Evolutionary conservation across 768 basidiomycete species (phyloP).

Genomic region (Hemileccinum rubropunctum): DNA sequence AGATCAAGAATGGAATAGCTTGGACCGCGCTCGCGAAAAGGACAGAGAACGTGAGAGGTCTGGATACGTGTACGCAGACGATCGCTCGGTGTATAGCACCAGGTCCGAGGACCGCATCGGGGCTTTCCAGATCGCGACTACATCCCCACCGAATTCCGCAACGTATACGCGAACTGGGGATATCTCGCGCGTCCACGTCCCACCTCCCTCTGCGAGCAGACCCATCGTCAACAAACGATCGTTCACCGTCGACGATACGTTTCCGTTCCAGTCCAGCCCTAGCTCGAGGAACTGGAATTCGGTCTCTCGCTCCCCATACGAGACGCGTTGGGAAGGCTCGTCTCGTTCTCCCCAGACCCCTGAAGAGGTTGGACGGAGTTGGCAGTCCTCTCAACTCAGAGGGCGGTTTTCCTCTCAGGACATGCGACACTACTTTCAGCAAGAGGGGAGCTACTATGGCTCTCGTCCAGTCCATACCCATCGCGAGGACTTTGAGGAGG

Average conservation of each 20-base stretch:
- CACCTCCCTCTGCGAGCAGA: constrained; percentile 30
- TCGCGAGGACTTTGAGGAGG: constrained; percentile 30
- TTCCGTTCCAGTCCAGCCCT: constrained; percentile 21
- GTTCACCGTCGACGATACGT: constrained; percentile 26
- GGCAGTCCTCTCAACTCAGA: constrained; percentile 29
- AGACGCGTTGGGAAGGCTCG: constrained; percentile 26
- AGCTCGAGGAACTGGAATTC: constrained; percentile 20
- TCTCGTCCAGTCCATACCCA: constrained; percentile 25
- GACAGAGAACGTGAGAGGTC: constrained; percentile 19
- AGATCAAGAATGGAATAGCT: constrained; percentile 30
- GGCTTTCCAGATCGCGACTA: constrained; percentile 4
- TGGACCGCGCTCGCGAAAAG: constrained; percentile 25
- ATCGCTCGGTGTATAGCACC: constrained; percentile 18
- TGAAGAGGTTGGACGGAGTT: constrained; percentile 28
- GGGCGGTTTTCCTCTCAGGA: constrained; percentile 30
- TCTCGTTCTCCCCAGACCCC: constrained; percentile 31
- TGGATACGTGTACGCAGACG: constrained; percentile 18
- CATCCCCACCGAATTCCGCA: constrained; percentile 18
- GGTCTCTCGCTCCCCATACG: constrained; percentile 24
- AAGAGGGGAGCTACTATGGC: constrained; percentile 13
- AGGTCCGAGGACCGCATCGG: constrained; percentile 18
- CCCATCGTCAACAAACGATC: constrained; percentile 31
- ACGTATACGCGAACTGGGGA: constrained; percentile 13
- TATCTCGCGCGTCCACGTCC: constrained; percentile 15
- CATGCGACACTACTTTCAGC: constrained; percentile 26